Evolutionary conservation across 2,329 filamentous ascomycete species (phyloP), one percentile per base, ranked within the genome.

Genomic region (Sarocladium brachiariae): DNA sequence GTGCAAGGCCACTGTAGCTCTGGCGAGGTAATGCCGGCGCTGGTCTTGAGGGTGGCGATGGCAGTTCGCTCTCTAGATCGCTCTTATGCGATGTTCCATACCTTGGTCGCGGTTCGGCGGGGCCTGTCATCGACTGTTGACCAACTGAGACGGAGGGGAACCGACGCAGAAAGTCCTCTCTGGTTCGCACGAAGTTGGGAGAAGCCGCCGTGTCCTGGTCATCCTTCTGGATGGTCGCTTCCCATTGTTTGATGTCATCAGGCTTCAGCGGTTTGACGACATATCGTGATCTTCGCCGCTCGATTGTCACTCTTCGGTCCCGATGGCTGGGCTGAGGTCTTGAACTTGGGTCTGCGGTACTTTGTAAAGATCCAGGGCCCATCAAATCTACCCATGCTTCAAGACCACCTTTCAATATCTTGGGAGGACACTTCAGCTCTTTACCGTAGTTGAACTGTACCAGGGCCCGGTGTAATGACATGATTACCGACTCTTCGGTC

Each of bases 331-430:
- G 34, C 43, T 52, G 58, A 33, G 55, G 45, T 27, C 19, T 49
- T 25, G 31, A 35, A 27, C 21, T 21, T 37, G 46, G 31, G 2
- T 50, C 50, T n/a, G 56, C 55, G 4, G 72, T 75, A 10, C 67
- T 69, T 52, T 74, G 70, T 8, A 83, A 70, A 1, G 86, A 83
- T 50, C 83, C 77, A 11, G 73, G 69, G 2, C 93, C 92, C 59
- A 96, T 75, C n/a, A 93, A 68, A 59, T 93, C 85, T 16, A 83
- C 71, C 93, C 93, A 99, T 4, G 89, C 87, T 58, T 91, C 82
- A 10, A 99, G 66, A 0, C 93, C 93, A 16, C 93, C 93, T 49
- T 79, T 73, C 1, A 99, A 72, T 27, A 99, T 74, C 51, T 89
- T 87, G 0, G 92, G 91, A 2, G 79, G 76, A 23, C 82, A 76